These are phyloP conservation scores for Exserohilum rostratum DNA, from an alignment of 2,329 filamentous ascomycete genomes.

Conservation along the genomic window DNA sequence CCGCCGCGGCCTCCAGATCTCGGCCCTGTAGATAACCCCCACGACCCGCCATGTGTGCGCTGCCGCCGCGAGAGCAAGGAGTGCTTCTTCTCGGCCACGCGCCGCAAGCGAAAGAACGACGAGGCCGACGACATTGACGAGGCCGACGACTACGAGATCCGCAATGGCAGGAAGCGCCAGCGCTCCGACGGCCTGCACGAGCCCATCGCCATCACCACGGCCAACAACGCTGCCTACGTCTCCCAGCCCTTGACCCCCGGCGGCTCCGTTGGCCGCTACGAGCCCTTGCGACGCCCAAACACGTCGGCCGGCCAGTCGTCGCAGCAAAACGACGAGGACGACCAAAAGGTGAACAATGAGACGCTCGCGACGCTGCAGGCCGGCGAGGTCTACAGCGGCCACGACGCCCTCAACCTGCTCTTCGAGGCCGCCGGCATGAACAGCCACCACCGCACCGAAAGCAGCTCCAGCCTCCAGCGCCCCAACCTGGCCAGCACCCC, in stretches of 20 bases:
- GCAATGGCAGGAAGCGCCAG: conserved; percentile 74
- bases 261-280: conserved; percentile 67
- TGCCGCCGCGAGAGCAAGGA: conserved; percentile 95
- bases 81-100: conserved; percentile 94
- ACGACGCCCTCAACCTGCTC: conserved; percentile 88
- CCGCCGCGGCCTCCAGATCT: conserved; percentile 8
- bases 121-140: conserved; percentile 53
- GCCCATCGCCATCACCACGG: conserved; percentile 25
- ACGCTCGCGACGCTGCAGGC: conserved; percentile 65
- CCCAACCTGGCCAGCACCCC: conserved; percentile 44
- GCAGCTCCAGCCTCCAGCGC: conserved; percentile 49
- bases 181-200: conserved; percentile 55
- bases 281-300: conserved; percentile 69
- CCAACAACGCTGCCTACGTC: conserved; percentile 31
- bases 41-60: conserved; percentile 90
- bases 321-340: conserved; percentile 54
- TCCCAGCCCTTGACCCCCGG: conserved; percentile 68
- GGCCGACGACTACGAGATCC: conserved; percentile 68
- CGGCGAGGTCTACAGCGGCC: conserved; percentile 81
- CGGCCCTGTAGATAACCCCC: conserved; percentile 80
- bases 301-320: conserved; percentile 30
- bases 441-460: conserved; percentile 55
- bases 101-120: conserved; percentile 82
- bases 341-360: conserved; percentile 64
- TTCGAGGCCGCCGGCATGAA: conserved; percentile 76